These are phyloP conservation scores for Colletotrichum navitas DNA, from an alignment of 2,329 filamentous ascomycete genomes.

Conservation along the genomic window DNA sequence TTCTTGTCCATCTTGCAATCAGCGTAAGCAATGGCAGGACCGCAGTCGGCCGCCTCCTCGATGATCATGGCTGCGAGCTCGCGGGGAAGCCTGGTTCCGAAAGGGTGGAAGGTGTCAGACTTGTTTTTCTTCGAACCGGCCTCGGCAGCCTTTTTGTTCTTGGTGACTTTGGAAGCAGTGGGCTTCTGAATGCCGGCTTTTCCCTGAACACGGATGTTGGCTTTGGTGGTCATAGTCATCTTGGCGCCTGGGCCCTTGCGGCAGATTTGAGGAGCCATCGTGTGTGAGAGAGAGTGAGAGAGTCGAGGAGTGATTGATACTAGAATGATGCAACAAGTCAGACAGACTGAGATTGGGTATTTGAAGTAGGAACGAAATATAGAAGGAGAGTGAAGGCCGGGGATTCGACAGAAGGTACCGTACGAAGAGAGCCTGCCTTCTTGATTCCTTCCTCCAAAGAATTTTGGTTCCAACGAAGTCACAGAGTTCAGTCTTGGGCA, in stretches of 20 bases:
- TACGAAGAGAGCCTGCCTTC: background rate
- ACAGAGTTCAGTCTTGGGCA: too few relatives aligned
- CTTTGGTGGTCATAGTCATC: background rate
- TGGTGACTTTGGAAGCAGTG: background rate
- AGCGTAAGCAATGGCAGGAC: background rate
- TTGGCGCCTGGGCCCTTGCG: background rate
- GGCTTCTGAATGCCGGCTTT: background rate
- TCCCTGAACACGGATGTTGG: background rate
- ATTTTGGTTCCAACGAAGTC: background rate
- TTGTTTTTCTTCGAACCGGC: background rate
- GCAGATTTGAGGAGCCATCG: background rate
- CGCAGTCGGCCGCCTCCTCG: background rate
- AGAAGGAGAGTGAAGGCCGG: accelerated
- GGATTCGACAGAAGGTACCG: background rate
- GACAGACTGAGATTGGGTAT: background rate
- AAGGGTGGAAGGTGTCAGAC: background rate
- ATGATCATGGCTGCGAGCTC: background rate
- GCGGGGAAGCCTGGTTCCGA: background rate
- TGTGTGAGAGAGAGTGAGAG: background rate
- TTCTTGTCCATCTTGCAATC: background rate
- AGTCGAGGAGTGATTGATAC: background rate
- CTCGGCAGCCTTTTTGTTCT: background rate
- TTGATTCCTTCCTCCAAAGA: background rate
- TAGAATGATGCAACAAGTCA: background rate
- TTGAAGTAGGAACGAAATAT: too few relatives aligned